A percentile compares a stretch with the other conserved stretches of the same genome.
Conservation (phyloP, 2,329 filamentous ascomycete genomes). For the Sporothrix variecibatus region DNA sequence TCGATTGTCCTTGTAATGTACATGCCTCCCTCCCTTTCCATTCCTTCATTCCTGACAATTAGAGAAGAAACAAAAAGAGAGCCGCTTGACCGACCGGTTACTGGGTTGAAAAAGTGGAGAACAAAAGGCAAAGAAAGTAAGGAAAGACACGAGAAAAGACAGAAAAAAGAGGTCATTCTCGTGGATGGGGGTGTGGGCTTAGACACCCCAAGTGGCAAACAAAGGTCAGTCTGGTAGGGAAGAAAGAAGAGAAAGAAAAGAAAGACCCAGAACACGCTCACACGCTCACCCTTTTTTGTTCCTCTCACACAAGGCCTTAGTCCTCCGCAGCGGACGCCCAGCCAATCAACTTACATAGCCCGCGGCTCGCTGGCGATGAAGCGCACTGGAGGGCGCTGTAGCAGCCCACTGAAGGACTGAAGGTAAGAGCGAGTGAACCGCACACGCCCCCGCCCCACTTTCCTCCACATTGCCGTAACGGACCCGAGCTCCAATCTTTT, state of each 20-base stretch:
- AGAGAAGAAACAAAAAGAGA: neutral
- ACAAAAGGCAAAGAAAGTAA: neutral
- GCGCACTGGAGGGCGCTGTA: neutral
- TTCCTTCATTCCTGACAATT: conserved; percentile 13
- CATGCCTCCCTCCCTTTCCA: neutral
- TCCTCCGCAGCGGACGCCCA: neutral
- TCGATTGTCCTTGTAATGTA: neutral
- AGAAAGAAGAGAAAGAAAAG: neutral
- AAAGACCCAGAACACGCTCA: neutral
- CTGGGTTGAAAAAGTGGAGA: conserved; percentile 20
- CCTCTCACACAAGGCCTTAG: neutral
- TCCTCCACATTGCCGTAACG: conserved; percentile 25
- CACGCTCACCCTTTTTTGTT: no score
- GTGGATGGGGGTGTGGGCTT: neutral
- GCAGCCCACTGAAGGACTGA: neutral
- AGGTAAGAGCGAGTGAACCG: conserved; percentile 2
- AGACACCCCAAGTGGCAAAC: neutral
- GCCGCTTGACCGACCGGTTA: conserved; percentile 31
- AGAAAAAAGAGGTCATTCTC: neutral
- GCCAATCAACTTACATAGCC: conserved; percentile 32
- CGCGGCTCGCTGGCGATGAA: neutral
- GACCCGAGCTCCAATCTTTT: conserved; percentile 17
- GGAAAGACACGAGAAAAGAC: neutral
- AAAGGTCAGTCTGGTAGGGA: neutral
- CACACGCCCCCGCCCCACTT: conserved; percentile 23